Percentiles rank a stretch among this genome's conserved stretches.
These are phyloP conservation scores for Westerdykella aurantiaca DNA, from an alignment of 2,329 filamentous ascomycete species.

Conservation along the genomic window DNA sequence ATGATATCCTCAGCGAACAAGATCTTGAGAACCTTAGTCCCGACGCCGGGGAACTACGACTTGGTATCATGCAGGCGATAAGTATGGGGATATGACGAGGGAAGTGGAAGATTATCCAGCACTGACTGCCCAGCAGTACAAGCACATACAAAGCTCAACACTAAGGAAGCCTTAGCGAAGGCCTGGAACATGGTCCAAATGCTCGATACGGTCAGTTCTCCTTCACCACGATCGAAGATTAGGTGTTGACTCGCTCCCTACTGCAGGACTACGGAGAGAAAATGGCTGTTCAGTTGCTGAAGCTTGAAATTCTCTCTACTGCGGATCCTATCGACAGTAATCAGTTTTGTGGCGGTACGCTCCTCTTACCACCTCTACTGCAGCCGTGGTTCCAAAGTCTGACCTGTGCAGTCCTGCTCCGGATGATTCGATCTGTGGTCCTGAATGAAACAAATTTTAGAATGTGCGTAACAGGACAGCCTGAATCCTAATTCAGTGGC, in stretches of 20 bases:
- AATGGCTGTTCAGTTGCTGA: constrained; percentile 60
- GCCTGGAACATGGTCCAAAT: constrained; percentile 54
- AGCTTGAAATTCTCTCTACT: constrained; percentile 60
- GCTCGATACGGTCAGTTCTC: constrained; percentile 48
- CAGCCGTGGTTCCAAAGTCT: constrained; percentile 5
- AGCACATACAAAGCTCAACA: constrained; percentile 47
- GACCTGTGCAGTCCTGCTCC: constrained; percentile 46
- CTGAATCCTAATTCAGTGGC: neutral
- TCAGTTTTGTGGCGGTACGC: constrained; percentile 40
- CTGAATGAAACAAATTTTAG: constrained; percentile 61
- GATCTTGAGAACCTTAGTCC: constrained; percentile 52
- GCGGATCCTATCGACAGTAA: constrained; percentile 32
- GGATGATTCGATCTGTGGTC: constrained; percentile 56
- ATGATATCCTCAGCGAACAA: constrained; percentile 53
- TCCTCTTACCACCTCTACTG: constrained; percentile 3
- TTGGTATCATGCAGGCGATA: constrained; percentile 58
- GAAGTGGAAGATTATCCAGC: constrained; percentile 17
- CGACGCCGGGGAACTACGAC: constrained; percentile 58
- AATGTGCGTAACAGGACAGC: constrained; percentile 33
- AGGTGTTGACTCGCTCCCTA: neutral
- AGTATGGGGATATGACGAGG: constrained; percentile 19
- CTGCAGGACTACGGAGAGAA: constrained; percentile 54
- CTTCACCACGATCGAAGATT: neutral
- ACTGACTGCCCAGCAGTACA: constrained; percentile 43
- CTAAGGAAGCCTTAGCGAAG: constrained; percentile 43